Percentiles rank a stretch among this genome's conserved stretches.
Evolutionary conservation across 345 rosid species (phyloP).

Genomic region (Boechera retrofracta): DNA sequence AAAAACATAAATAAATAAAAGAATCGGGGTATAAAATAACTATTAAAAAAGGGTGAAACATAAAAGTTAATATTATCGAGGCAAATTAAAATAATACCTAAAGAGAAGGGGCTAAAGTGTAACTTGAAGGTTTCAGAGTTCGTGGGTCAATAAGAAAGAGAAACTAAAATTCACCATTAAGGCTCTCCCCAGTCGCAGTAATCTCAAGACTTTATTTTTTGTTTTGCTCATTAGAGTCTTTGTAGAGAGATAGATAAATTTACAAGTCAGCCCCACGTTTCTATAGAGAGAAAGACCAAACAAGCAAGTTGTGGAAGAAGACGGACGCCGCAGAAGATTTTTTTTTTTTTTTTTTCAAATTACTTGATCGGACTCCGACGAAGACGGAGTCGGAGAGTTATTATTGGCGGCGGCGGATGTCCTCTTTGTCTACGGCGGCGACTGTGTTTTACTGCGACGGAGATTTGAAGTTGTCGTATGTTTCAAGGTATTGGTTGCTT

Average conservation of each 20-base stretch:
- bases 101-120: neutral
- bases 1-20: no score
- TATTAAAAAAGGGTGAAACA: no score
- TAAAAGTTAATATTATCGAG: neutral
- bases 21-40: no score
- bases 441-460: neutral
- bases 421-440: no score
- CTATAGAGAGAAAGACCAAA: constrained; percentile 18
- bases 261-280: constrained; percentile 41
- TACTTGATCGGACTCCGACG: constrained; percentile 20
- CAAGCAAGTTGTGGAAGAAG: constrained; percentile 19
- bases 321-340: neutral
- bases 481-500: constrained; percentile 19
- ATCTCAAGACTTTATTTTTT: constrained; percentile 18
- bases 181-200: constrained; percentile 21
- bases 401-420: constrained; percentile 11
- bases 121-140: neutral
- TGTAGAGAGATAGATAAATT: neutral
- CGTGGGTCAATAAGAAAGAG: constrained; percentile 36
- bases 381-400: constrained; percentile 3
- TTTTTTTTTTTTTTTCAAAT: neutral
- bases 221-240: constrained; percentile 21
- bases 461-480: constrained; percentile 18
- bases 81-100: neutral
- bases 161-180: constrained; percentile 17